phyloP scores from a whole-genome alignment of 2,329 filamentous ascomycete species.

The Ophiostoma quercus region DNA sequence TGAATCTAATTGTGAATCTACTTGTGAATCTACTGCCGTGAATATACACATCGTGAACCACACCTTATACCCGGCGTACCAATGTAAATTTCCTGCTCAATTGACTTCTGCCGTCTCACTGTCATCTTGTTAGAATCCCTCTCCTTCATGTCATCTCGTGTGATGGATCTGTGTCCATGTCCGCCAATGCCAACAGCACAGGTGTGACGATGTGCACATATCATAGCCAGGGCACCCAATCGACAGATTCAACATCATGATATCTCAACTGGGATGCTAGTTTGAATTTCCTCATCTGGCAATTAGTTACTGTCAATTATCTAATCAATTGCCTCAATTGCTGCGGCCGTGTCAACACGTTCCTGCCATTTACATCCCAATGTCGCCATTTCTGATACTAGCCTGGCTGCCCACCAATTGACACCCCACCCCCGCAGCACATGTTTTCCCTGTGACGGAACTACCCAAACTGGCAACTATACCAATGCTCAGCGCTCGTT shows the following conservation, averaged over 20 bases:
- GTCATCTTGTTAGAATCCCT: background rate
- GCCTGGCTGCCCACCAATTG: background rate
- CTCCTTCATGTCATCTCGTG: too few species aligned
- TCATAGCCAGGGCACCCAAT: background rate
- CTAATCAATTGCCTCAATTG: background rate
- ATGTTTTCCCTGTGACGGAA: background rate
- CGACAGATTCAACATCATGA: background rate
- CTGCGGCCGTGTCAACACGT: background rate
- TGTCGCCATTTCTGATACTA: background rate
- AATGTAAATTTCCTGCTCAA: background rate
- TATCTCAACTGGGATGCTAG: background rate
- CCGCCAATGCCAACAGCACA: background rate
- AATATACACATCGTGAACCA: too few species aligned
- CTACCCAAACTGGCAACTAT: background rate
- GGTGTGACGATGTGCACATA: background rate
- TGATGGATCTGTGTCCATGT: too few species aligned
- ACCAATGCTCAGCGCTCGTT: background rate
- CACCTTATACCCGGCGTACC: background rate
- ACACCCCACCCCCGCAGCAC: conserved; percentile 8
- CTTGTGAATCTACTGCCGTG: too few species aligned
- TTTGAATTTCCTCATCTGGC: background rate
- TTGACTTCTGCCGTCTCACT: background rate
- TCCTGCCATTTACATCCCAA: background rate
- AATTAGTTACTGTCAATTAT: background rate
- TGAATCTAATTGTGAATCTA: background rate